A percentile compares a stretch with the other conserved stretches of the same genome.
These are phyloP conservation scores for Ophiobolus disseminans DNA, from an alignment of 2,329 filamentous ascomycete species.

Conservation along the genomic window DNA sequence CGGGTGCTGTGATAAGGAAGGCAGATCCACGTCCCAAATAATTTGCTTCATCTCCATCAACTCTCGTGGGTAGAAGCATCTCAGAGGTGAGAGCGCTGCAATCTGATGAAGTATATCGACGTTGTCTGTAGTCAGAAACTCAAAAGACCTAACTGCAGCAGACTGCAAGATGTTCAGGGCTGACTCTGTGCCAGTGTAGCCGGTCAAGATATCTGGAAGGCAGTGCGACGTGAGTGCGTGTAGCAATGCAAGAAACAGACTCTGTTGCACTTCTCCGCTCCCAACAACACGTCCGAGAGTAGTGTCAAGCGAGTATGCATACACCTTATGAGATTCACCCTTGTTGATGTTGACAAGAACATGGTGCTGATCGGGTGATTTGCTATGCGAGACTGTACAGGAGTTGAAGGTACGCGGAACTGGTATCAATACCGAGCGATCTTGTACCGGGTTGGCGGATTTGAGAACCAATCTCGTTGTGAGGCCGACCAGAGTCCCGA, in stretches of 20 bases:
- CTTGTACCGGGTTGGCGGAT: not conserved
- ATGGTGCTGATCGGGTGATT: conserved; percentile 5
- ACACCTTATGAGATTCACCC: conserved; percentile 32
- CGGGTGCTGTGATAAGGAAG: conserved; percentile 42
- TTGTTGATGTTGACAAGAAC: conserved; percentile 18
- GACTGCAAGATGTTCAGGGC: conserved; percentile 59
- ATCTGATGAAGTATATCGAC: conserved; percentile 33
- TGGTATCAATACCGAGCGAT: conserved; percentile 50
- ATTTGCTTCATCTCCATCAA: conserved; percentile 54
- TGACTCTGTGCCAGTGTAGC: conserved; percentile 62
- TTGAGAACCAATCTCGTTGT: conserved; percentile 25
- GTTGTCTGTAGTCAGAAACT: conserved; percentile 37
- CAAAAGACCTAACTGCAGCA: conserved; percentile 59
- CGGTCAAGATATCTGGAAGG: conserved; percentile 58
- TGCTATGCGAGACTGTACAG: conserved; percentile 12
- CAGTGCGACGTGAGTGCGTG: conserved; percentile 63
- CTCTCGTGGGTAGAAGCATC: conserved; percentile 55
- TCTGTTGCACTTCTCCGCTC: conserved; percentile 60
- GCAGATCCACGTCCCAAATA: conserved; percentile 51
- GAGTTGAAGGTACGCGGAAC: conserved; percentile 11
- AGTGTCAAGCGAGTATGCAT: conserved; percentile 59
- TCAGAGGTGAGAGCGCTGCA: conserved; percentile 40
- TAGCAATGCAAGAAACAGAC: conserved; percentile 59
- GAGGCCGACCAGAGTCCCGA: conserved; percentile 35
- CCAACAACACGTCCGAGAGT: conserved; percentile 60